Evolutionary conservation across 192 early-diverging fungal species (phyloP), one percentile per base, ranked within the genome.

Genomic region (Tieghemiomyces parasiticus): DNA sequence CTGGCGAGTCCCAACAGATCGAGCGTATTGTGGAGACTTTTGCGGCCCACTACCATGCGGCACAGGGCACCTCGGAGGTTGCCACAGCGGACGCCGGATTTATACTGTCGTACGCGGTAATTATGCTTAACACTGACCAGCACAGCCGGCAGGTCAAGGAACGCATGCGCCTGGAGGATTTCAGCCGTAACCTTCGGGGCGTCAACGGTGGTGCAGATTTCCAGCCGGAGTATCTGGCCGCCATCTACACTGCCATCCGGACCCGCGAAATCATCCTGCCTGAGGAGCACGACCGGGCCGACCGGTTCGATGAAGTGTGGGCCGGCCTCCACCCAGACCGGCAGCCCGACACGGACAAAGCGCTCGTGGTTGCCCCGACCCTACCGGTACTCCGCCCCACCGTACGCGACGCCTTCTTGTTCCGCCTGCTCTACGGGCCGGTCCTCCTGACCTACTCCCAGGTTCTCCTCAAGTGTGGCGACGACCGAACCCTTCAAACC

Each of bases 61-160:
- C 80, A 59, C 71, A 61, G 0, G 78, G 38, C 60, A 81, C 70
- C 19, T 61, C 46, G 20, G 77, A 85, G n/a, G 81, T 97, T 63
- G 85, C 82, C 10, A 85, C 74, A 56, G 76, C 83, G 56, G 84
- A 90, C 47, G 88, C 90, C 22, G 84, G 86, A 0, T 93, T 88
- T 62, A 79, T 99, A 30, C 76, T 99, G 33, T 77, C 93, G 0
- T 99, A 87, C 60, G 89, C 95, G 0, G 79, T 97, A 30, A 91
- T 99, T 49, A 91, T 99, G 86, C 76, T 99, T 63, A 99, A 99
- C 68, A 97, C 95, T 2, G 97, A 99, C 79, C 89, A 91, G 74
- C 92, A 99, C 67, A 97, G 91, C 71, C 89, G 79, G 49, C 90
- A 90, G 73, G 89, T 95, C 26, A 72, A 88, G 71, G 73, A 69